Conservation (phyloP, 2,329 filamentous ascomycete species). For the Colletotrichum incanum region DNA sequence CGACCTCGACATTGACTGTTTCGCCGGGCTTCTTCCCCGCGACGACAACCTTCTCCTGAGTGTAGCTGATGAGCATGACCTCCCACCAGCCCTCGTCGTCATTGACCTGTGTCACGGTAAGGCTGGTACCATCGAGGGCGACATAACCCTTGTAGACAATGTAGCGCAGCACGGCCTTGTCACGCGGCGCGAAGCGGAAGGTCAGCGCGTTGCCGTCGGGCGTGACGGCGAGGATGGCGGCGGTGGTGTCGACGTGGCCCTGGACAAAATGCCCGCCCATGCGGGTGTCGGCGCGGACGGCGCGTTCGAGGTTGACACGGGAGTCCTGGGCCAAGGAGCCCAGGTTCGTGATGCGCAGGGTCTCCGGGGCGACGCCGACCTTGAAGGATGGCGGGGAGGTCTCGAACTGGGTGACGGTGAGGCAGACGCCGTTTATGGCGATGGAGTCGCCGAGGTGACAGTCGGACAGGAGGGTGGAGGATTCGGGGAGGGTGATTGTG, state of each 20-base stretch:
- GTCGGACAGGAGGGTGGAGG: conserved; percentile 84
- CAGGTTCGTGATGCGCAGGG: conserved; percentile 95
- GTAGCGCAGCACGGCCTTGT: conserved; percentile 82
- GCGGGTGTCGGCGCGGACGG: conserved; percentile 89
- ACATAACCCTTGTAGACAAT: conserved; percentile 98
- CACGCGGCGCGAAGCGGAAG: conserved; percentile 83
- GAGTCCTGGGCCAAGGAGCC: conserved; percentile 77
- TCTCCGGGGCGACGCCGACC: conserved; percentile 95
- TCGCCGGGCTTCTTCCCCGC: conserved; percentile 85
- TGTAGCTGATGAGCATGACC: conserved; percentile 98
- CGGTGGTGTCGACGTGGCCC: conserved; percentile 94
- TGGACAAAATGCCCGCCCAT: conserved; percentile 99
- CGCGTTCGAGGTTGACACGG: conserved; percentile 92
- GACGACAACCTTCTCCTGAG: conserved; percentile 91
- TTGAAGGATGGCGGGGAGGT: conserved; percentile 75
- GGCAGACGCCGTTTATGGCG: conserved; percentile 93
- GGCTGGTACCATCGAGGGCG: conserved; percentile 91
- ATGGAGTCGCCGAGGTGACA: conserved; percentile 94
- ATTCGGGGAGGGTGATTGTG: conserved; percentile 81
- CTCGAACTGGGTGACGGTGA: conserved; percentile 81
- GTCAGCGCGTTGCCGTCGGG: conserved; percentile 93
- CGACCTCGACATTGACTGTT: conserved; percentile 92
- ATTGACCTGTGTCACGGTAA: conserved; percentile 91
- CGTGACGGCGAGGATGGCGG: conserved; percentile 79
- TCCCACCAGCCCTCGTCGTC: conserved; percentile 89